phyloP scores from a whole-genome alignment of 2,329 filamentous ascomycete genomes.

The Rhynchosporium graminicola region DNA sequence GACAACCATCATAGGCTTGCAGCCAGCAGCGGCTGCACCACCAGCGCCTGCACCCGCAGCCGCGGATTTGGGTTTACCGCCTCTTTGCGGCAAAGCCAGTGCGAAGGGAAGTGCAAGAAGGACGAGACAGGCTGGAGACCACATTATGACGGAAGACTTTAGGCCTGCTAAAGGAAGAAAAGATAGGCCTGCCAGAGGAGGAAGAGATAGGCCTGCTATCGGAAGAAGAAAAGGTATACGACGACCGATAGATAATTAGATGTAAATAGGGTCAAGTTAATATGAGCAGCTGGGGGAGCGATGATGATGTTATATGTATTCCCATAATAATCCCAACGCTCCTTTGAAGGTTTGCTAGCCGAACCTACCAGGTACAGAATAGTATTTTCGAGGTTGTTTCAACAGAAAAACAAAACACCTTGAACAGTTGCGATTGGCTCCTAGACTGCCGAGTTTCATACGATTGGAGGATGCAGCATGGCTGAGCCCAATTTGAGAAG shows the following conservation, averaged over 20 bases:
- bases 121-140: not conserved
- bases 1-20: conserved; percentile 52
- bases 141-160: not conserved
- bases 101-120: conserved; percentile 11
- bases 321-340: not conserved
- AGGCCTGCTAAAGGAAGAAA: not conserved
- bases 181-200: too few relatives aligned
- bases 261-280: too few relatives aligned
- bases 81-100: conserved; percentile 3
- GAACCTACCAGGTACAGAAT: too few relatives aligned
- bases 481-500: not conserved
- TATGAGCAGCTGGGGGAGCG: not conserved
- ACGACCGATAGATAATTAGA: too few relatives aligned
- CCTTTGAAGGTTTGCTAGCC: not conserved
- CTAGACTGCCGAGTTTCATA: not conserved
- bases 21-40: conserved; percentile 35
- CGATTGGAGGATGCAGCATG: conserved; percentile 5
- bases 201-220: too few relatives aligned
- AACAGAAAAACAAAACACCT: conserved; percentile 1
- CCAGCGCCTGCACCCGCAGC: conserved; percentile 23
- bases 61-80: conserved; percentile 11
- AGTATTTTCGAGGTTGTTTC: not conserved
- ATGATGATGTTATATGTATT: conserved; percentile 3
- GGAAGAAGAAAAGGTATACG: too few relatives aligned
- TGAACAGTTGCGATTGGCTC: conserved; percentile 1